Evolutionary conservation across 176 grass and related monocot genomes (phyloP).

Genomic region (Stipa capillata): DNA sequence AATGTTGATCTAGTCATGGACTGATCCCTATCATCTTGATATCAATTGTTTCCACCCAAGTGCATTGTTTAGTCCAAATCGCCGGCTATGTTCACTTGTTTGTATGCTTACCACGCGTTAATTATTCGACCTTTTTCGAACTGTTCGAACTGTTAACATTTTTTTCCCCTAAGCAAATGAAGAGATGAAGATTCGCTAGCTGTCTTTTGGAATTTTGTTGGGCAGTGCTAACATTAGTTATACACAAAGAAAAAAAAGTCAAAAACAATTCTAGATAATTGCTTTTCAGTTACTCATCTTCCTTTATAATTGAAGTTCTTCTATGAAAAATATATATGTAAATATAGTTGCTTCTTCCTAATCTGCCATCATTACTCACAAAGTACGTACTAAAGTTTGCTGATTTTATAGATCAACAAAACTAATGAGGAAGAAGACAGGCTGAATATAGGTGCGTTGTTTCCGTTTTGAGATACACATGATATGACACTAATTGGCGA

Average conservation of each 20-base stretch:
- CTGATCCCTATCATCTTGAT: neutral
- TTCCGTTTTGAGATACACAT: too few relatives aligned
- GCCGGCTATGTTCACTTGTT: neutral
- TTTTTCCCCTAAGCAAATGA: neutral
- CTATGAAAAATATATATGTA: too few relatives aligned
- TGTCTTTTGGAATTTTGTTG: neutral
- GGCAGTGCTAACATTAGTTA: neutral
- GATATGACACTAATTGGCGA: too few relatives aligned
- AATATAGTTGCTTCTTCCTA: too few relatives aligned
- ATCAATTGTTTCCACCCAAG: neutral
- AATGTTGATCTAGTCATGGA: constrained; percentile 1
- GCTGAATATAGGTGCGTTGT: neutral
- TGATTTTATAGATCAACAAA: too few relatives aligned
- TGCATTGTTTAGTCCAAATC: neutral
- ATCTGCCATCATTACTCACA: too few relatives aligned
- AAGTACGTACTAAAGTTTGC: too few relatives aligned
- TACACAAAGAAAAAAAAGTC: neutral
- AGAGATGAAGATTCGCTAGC: neutral
- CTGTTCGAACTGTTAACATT: neutral
- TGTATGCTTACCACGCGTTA: neutral
- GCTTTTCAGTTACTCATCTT: too few relatives aligned
- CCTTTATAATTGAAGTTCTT: too few relatives aligned
- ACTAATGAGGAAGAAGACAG: too few relatives aligned
- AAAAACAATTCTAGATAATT: neutral
- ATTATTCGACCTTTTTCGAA: neutral